Conservation (phyloP, 192 early-diverging fungal species). For the Allomyces arbusculus region DNA sequence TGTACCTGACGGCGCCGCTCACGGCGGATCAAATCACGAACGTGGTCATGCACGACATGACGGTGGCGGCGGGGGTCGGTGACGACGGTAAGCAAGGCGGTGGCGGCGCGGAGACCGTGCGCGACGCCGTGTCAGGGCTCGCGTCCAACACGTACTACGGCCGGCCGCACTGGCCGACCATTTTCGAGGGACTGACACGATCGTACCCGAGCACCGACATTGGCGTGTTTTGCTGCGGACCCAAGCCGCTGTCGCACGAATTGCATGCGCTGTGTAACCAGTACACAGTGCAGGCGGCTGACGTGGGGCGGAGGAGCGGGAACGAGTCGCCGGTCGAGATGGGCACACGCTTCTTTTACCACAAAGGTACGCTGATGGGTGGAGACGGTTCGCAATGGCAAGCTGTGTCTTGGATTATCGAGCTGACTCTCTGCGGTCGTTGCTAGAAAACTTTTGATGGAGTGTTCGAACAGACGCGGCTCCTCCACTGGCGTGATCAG, state of each 20-base stretch:
- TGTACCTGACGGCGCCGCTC: constrained; percentile 52
- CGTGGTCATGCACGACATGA: constrained; percentile 33
- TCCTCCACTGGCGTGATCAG: no score
- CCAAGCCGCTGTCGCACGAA: constrained; percentile 38
- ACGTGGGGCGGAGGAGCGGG: constrained; percentile 27
- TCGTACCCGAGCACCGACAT: constrained; percentile 46
- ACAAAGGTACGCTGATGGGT: constrained; percentile 33
- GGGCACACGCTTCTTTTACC: constrained; percentile 54
- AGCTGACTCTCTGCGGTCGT: no score
- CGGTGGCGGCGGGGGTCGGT: constrained; percentile 30
- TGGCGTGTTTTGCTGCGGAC: constrained; percentile 77
- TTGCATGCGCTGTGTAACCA: constrained; percentile 22
- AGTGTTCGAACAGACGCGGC: no score
- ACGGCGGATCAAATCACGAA: constrained; percentile 44
- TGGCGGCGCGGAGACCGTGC: constrained; percentile 3
- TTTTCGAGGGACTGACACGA: constrained; percentile 39
- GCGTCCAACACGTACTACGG: constrained; percentile 57
- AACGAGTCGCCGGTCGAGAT: constrained; percentile 26
- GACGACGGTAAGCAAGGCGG: no score
- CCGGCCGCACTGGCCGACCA: constrained; percentile 51
- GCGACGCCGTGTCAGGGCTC: constrained; percentile 53
- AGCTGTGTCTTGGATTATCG: no score
- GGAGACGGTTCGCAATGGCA: no score
- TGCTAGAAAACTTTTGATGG: no score
- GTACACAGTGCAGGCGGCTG: not conserved